Conservation (phyloP, 2,329 filamentous ascomycete species). For the Ascochyta fabae region DNA sequence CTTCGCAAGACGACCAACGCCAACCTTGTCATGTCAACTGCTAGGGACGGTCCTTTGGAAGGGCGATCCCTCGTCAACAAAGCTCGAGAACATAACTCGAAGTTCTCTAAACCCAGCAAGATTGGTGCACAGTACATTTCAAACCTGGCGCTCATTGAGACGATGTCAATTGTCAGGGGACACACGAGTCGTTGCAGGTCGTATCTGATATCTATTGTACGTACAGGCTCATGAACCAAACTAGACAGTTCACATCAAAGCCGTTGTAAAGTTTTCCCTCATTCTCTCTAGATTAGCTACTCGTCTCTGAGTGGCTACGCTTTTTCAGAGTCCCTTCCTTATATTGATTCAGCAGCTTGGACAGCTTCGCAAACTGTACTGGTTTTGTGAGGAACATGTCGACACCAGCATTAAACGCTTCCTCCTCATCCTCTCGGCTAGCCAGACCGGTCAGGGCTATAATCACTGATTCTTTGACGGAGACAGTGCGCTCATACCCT, state of each 20-base stretch:
- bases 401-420: slow-evolving; percentile 25
- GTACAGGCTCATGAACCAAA: not conserved
- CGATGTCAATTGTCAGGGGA: not conserved
- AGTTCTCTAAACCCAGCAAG: not conserved
- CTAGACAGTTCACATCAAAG: not conserved
- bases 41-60: not conserved
- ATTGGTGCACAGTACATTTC: not conserved
- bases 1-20: not conserved
- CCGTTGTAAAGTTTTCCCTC: not conserved
- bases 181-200: not conserved
- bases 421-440: slow-evolving; percentile 14
- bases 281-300: not conserved
- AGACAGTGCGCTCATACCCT: not conserved
- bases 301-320: not conserved
- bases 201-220: not conserved
- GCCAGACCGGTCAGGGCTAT: slow-evolving; percentile 31
- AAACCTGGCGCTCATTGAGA: not conserved
- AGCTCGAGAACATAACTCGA: not conserved
- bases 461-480: slow-evolving; percentile 3
- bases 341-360: slow-evolving; percentile 6
- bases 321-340: slow-evolving; percentile 2
- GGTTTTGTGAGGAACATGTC: slow-evolving; percentile 34
- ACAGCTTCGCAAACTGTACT: slow-evolving; percentile 24
- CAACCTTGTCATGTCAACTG: not conserved
- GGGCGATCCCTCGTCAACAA: not conserved